Evolutionary conservation across 1,284 basidiomycete genomes (phyloP), one percentile per base, ranked within the genome.

Genomic region (Ganoderma resinaceum): DNA sequence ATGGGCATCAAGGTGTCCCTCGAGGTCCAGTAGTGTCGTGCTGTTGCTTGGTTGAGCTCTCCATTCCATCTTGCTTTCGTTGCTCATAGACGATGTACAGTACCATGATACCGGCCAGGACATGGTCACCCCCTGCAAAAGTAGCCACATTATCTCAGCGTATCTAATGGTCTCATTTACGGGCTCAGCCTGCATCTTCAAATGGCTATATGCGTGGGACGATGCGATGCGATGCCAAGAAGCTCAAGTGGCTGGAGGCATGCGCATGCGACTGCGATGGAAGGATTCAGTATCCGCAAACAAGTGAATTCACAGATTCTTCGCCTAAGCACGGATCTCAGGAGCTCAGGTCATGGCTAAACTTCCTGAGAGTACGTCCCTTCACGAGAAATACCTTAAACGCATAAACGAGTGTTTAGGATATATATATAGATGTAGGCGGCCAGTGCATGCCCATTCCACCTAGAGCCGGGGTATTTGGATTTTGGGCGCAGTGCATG

Each of bases 1-100:
- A 95, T 95, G 94, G 93, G 93, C 35, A 95, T 95, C 71, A 88
- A 90, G n/a, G 86, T 95, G 62, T 92, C 93, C 37, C 77, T 95
- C 61, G 89, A 92, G 78, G 86, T 94, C 65, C 81, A 72, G 63
- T 84, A 79, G 70, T 40, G 57, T 26, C 9, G 52, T 12, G 26
- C 20, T 23, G 26, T n/a, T 16, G 23, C 37, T 38, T 58, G 33
- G n/a, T 29, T 16, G n/a, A 60, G 37, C 23, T 37, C 20, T 40
- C 29, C 23, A 5, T 42, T 14, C 37, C 14, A 26, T 60, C 37
- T 60, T 69, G 70, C 67, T 69, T 61, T 71, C 66, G 66, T 58
- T 63, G n/a, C 57, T 62, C 35, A 58, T 63, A 53, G 65, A 55
- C 35, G 52, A 43, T 68, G 67, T 68, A 71, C 37, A 38, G n/a